Evolutionary conservation across 2,329 filamentous ascomycete genomes (phyloP), one percentile per base, ranked within the genome.

Genomic region (Phyllosticta ampelicida): DNA sequence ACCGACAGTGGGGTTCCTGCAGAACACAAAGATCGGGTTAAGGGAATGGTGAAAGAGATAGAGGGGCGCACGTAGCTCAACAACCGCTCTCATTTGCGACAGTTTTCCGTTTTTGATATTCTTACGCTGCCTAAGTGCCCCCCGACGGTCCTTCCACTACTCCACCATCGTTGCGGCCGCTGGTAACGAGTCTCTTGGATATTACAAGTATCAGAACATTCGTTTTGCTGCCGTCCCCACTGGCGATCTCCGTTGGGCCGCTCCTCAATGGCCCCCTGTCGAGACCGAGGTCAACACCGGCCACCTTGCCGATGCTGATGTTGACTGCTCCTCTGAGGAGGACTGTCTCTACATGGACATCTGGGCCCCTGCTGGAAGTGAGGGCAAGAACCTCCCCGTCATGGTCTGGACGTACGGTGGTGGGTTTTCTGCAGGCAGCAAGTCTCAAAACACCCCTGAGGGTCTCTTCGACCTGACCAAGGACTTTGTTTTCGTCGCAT

Each of bases 261-360:
- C 73, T 58, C 74, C 75, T 11, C 71, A 67, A 2, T 66, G 72
- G 36, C 73, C 72, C n/a, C 62, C 66, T 5, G 62, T 65, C 23
- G 70, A 73, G 60, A 68, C 64, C 1, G 61, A 57, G 8, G 51
- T 71, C 58, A 73, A 72, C 60, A 63, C 64, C 51, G 71, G 70
- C n/a, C 60, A 61, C 51, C 59, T 71, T 28, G 70, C 69, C 11
- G 64, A 62, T 55, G 62, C 63, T 9, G 65, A 80, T 56, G 67
- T 73, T 16, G 67, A 71, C 56, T 73, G 71, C 54, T 55, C 65
- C 23, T 66, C 65, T 1, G 56, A 59, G 1, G 76, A 80, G 62
- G 77, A 80, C 60, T 80, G 78, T 59, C 70, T 80, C 2, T 78
- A 77, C 61, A 71, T 80, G 13, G 77, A 80, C 61, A 62, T 80